Conservation (phyloP, 768 basidiomycete species). For the Hericium rajendrae region DNA sequence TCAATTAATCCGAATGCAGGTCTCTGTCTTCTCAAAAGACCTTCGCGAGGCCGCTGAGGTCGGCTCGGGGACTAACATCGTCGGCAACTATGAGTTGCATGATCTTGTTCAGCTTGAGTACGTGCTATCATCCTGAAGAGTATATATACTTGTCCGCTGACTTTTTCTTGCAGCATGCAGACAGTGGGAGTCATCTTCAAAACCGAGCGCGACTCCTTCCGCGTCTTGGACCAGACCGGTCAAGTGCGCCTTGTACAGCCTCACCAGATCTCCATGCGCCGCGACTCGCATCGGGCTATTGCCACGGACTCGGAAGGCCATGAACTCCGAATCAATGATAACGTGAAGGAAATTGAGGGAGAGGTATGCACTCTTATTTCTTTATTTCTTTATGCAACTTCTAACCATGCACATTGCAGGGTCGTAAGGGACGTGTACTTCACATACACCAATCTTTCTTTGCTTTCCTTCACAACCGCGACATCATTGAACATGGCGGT, state of each 20-base stretch:
- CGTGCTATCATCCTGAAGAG: constrained; percentile 25
- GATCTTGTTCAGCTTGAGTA: constrained; percentile 96
- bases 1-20: constrained; percentile 32
- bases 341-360: constrained; percentile 85
- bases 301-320: constrained; percentile 87
- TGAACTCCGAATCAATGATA: constrained; percentile 80
- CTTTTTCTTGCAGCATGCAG: constrained; percentile 47
- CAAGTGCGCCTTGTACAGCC: constrained; percentile 84
- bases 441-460: constrained; percentile 93
- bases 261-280: constrained; percentile 89
- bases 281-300: constrained; percentile 71
- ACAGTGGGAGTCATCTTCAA: constrained; percentile 97
- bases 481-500: constrained; percentile 83
- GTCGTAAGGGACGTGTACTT: constrained; percentile 80
- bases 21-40: constrained; percentile 96
- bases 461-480: constrained; percentile 91
- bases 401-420: constrained; percentile 29
- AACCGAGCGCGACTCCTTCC: constrained; percentile 92
- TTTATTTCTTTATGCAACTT: not conserved
- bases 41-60: constrained; percentile 95
- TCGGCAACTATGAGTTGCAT: constrained; percentile 92
- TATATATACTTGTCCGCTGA: not conserved
- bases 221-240: constrained; percentile 90
- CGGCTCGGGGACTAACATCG: constrained; percentile 80
- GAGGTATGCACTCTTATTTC: constrained; percentile 42